These are phyloP conservation scores for Extremus antarcticus DNA, from an alignment of 495 filamentous ascomycete species.

Conservation along the genomic window DNA sequence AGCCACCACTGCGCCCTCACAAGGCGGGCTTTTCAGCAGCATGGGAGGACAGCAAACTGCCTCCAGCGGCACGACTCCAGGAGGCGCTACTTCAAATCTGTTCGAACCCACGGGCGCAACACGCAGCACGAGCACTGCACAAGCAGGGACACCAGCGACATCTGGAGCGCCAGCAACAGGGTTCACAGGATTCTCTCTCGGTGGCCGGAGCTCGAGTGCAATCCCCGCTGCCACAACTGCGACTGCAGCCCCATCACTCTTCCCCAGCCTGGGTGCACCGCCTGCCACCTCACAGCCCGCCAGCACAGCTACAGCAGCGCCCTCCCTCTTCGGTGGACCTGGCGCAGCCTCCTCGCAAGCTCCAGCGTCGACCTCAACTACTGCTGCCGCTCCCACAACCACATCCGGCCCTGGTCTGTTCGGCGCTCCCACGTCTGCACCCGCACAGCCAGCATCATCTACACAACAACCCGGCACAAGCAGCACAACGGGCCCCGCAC, in stretches of 20 bases:
- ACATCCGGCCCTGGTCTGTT: background rate
- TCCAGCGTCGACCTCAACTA: background rate
- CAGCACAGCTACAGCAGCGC: background rate
- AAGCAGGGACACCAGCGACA: background rate
- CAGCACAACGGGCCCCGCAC: slow-evolving; percentile 57
- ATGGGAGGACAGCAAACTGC: background rate
- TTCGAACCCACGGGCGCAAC: background rate
- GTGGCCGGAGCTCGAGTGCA: background rate
- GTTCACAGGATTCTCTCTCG: slow-evolving; percentile 1
- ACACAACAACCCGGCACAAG: background rate
- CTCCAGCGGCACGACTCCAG: background rate
- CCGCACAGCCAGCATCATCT: background rate
- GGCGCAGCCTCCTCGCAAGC: background rate
- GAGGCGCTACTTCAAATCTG: slow-evolving; percentile 1
- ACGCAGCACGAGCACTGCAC: background rate
- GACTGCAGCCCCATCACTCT: slow-evolving; percentile 13
- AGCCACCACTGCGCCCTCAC: background rate
- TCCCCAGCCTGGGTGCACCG: slow-evolving; percentile 15
- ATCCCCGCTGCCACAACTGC: slow-evolving; percentile 7
- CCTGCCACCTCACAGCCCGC: background rate
- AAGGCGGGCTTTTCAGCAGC: slow-evolving; percentile 1
- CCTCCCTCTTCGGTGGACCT: background rate
- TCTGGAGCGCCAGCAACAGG: background rate
- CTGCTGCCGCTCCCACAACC: background rate
- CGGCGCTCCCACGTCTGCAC: background rate